A percentile compares a stretch with the other conserved stretches of the same genome.
Evolutionary conservation across 768 basidiomycete genomes (phyloP).

Genomic region (Daedaleopsis sinensis): DNA sequence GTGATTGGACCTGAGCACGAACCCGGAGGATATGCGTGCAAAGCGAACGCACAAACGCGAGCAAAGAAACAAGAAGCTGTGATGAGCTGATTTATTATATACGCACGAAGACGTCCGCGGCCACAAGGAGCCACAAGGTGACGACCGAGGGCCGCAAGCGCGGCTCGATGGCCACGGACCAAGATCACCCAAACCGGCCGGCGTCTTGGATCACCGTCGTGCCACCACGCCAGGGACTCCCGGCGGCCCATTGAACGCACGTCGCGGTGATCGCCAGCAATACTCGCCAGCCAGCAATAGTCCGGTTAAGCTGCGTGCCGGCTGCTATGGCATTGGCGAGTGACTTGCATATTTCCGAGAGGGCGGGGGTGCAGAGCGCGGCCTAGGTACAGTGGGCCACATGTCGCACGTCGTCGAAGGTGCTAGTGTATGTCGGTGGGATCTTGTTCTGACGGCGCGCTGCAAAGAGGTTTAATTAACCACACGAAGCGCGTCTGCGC

Average conservation of each 20-base stretch:
- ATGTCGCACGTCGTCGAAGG: conserved; percentile 10
- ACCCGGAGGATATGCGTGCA: not conserved
- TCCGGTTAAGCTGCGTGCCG: too few species aligned
- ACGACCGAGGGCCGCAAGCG: not conserved
- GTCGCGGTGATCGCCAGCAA: not conserved
- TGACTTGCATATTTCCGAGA: not conserved
- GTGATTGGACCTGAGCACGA: not conserved
- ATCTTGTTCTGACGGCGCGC: conserved; percentile 15
- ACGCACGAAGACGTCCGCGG: not conserved
- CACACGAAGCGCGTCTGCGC: conserved; percentile 15
- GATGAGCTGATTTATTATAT: conserved; percentile 19
- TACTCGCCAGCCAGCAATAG: too few species aligned
- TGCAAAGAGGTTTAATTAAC: conserved; percentile 22
- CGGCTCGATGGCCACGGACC: not conserved
- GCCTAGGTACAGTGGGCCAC: not conserved
- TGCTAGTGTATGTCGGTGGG: conserved; percentile 1
- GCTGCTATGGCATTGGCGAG: not conserved
- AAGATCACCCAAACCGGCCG: not conserved
- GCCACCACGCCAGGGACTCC: too few species aligned
- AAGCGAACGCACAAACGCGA: not conserved
- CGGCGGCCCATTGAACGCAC: not conserved
- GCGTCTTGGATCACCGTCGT: not conserved
- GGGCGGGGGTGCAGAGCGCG: not conserved
- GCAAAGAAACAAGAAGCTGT: conserved; percentile 5
- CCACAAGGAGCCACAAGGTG: not conserved